Base-by-base conservation (phyloP, 2,329 filamentous ascomycete species). In the Aspergillus carbonarius region DNA sequence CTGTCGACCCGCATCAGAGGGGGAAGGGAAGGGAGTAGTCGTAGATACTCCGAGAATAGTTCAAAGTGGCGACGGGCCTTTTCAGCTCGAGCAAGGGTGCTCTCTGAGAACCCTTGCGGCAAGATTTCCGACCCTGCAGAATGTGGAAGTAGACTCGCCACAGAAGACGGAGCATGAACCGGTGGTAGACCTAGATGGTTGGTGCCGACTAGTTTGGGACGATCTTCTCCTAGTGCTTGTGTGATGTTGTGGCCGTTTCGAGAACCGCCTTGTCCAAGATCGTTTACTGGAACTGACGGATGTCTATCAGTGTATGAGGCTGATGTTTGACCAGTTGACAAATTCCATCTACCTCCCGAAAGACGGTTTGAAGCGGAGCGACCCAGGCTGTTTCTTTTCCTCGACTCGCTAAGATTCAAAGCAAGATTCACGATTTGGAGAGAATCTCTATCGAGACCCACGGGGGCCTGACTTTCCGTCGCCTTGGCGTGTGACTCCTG, bases 341-440 rank as follows among this genome's bases (percentile, higher is more conserved):
- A 20, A 20, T 71, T 67, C 70, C 77, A 65, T 71, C 76, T 62
- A 68, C 67, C 70, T 15, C 60, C 69, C 66, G 66, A 71, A 85
- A 84, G 35, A 78, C 78, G 73, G 27, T 75, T 56, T 73, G 83
- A 70, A 71, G 85, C 56, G 69, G 85, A 65, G 75, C 82, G 73
- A 72, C 86, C 74, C 79, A 83, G 74, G 80, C 84, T 73, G 78
- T 85, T 61, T 81, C 90, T 76, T 82, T 82, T 70, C 86, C 85
- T 63, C 87, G 85, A 69, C 74, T 97, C 92, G 78, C 90, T 96
- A 51, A 98, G 77, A 63, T 89, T 95, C 66, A 98, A 77, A 1
- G 93, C 93, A 84, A 98, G 90, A 69, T 92, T 92, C 42, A 98
- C 92, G 63, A 98, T 96, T 74, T 96, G 91, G 4, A 89, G 86